phyloP scores from a whole-genome alignment of 495 filamentous ascomycete species.

The Parathielavia hyrcaniae region DNA sequence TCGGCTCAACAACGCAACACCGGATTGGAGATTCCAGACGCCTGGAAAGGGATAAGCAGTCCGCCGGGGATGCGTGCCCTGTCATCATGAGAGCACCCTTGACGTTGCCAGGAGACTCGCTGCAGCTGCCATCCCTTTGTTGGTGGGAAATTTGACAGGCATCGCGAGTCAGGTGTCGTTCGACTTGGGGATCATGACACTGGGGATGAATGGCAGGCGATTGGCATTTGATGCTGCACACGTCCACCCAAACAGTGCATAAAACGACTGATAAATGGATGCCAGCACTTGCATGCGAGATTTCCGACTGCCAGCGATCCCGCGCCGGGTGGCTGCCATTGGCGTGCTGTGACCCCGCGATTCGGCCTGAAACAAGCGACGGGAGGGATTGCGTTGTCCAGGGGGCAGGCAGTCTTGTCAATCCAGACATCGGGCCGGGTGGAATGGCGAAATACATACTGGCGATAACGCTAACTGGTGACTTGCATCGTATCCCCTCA shows the following conservation, averaged over 20 bases:
- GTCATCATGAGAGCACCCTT: background rate
- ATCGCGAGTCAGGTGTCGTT: slow-evolving; percentile 17
- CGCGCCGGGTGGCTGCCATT: slow-evolving; percentile 26
- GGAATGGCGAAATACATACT: too few relatives aligned
- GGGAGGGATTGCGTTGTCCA: too few relatives aligned
- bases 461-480: too few relatives aligned
- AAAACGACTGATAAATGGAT: slow-evolving; percentile 32
- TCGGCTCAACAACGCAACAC: background rate
- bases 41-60: slow-evolving; percentile 9
- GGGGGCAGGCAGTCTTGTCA: too few relatives aligned
- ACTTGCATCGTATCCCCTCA: too few relatives aligned
- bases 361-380: slow-evolving; percentile 40
- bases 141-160: slow-evolving; percentile 20
- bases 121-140: slow-evolving; percentile 1
- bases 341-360: slow-evolving; percentile 26
- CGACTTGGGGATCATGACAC: slow-evolving; percentile 19
- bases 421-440: too few relatives aligned
- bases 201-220: slow-evolving; percentile 24
- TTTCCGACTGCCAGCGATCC: slow-evolving; percentile 23
- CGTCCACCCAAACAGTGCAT: slow-evolving; percentile 19
- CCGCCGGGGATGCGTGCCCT: slow-evolving; percentile 10
- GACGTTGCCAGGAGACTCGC: slow-evolving; percentile 11
- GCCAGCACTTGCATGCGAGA: slow-evolving; percentile 13
- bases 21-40: slow-evolving; percentile 15
- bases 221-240: slow-evolving; percentile 22